These are phyloP conservation scores for Puccinellia tenuiflora DNA, from an alignment of 176 grass and related monocot species.

Conservation along the genomic window DNA sequence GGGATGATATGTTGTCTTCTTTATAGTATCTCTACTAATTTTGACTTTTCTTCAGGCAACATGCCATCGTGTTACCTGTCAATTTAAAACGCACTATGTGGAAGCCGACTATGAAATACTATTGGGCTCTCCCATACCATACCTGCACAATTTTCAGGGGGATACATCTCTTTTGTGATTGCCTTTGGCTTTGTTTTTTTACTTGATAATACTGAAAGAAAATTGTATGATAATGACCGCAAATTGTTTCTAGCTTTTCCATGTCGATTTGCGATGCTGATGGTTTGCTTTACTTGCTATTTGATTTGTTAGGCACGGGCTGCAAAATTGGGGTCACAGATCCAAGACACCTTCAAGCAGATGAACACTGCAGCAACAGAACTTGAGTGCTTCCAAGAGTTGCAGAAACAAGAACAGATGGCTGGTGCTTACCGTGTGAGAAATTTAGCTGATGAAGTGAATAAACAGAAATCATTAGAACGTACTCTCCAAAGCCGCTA, in stretches of 20 bases:
- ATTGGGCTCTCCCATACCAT: neutral
- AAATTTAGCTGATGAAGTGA: slow-evolving; percentile 64
- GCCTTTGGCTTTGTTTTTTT: neutral
- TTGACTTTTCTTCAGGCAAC: neutral
- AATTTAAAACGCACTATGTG: neutral
- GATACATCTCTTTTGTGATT: neutral
- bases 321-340: slow-evolving; percentile 66
- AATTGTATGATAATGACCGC: neutral
- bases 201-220: neutral
- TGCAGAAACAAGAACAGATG: slow-evolving; percentile 84
- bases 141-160: neutral
- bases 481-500: slow-evolving; percentile 52
- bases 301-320: slow-evolving; percentile 45
- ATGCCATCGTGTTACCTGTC: neutral
- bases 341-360: slow-evolving; percentile 81
- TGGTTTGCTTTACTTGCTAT: slow-evolving; percentile 3
- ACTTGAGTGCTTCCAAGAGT: slow-evolving; percentile 78
- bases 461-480: slow-evolving; percentile 77
- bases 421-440: slow-evolving; percentile 58
- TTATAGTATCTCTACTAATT: neutral
- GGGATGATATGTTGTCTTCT: neutral
- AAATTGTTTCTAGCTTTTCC: neutral
- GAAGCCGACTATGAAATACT: neutral
- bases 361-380: slow-evolving; percentile 78
- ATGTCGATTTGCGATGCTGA: slow-evolving; percentile 1